Evolutionary conservation across 2,329 filamentous ascomycete genomes (phyloP).

Genomic region (Zymoseptoria ardabiliae): DNA sequence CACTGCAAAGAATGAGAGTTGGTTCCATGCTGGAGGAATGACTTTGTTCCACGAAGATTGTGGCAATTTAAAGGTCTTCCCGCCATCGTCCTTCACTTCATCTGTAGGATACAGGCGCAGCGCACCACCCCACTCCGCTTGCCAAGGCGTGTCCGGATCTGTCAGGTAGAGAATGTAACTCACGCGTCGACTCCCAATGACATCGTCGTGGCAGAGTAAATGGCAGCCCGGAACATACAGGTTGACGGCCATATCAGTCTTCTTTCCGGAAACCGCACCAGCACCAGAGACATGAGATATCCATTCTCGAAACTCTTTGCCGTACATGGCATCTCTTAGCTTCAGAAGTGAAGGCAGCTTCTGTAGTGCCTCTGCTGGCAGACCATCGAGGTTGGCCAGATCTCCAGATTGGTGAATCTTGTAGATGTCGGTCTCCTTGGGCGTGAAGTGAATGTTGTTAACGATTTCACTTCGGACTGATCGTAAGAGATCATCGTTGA

Average conservation of each 20-base stretch:
- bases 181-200: conserved; percentile 91
- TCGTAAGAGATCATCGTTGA: conserved; percentile 75
- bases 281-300: conserved; percentile 78
- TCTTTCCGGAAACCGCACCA: conserved; percentile 79
- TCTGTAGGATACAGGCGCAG: conserved; percentile 75
- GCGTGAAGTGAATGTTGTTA: conserved; percentile 87
- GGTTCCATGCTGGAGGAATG: conserved; percentile 94
- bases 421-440: conserved; percentile 99
- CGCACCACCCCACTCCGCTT: conserved; percentile 86
- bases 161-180: conserved; percentile 97
- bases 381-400: conserved; percentile 88
- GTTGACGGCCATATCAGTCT: conserved; percentile 99
- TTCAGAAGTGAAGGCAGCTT: conserved; percentile 83
- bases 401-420: conserved; percentile 99
- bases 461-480: conserved; percentile 82
- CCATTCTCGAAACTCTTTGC: conserved; percentile 78
- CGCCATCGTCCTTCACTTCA: conserved; percentile 54
- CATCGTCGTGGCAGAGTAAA: conserved; percentile 93
- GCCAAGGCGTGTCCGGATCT: conserved; percentile 85
- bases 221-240: conserved; percentile 96
- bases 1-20: conserved; percentile 95
- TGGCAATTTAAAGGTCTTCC: conserved; percentile 70
- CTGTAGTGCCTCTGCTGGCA: conserved; percentile 76
- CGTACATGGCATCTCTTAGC: conserved; percentile 93
- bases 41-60: conserved; percentile 68